phyloP scores from a whole-genome alignment of 2,329 filamentous ascomycete genomes.

The Exserohilum turcica region DNA sequence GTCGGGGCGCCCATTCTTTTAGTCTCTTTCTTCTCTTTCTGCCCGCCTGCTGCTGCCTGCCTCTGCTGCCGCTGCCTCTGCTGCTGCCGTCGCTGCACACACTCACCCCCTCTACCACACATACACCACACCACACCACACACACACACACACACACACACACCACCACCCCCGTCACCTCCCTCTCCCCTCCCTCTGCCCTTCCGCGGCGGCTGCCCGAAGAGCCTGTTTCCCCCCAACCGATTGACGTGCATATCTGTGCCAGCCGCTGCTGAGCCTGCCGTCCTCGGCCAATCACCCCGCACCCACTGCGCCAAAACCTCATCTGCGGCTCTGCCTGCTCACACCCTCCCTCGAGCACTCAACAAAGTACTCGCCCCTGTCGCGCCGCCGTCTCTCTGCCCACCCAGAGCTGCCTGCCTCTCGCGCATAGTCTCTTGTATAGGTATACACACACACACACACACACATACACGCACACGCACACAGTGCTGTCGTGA shows the following conservation, averaged over 20 bases:
- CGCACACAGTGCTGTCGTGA: conserved; percentile 26
- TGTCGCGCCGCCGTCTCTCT: conserved; percentile 34
- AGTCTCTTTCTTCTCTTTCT: conserved; percentile 20
- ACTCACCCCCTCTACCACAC: conserved; percentile 2
- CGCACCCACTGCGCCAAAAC: conserved; percentile 29
- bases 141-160: background rate
- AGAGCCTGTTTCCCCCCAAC: conserved; percentile 37
- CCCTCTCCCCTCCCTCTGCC: background rate
- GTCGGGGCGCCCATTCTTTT: conserved; percentile 22
- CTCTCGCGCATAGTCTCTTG: conserved; percentile 20
- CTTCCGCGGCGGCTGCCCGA: conserved; percentile 18
- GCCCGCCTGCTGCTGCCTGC: conserved; percentile 9
- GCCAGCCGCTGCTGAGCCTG: conserved; percentile 19
- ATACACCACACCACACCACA: background rate
- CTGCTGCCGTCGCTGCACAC: conserved; percentile 18
- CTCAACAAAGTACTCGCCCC: conserved; percentile 6
- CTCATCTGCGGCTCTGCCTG: conserved; percentile 24
- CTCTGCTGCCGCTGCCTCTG: conserved; percentile 4
- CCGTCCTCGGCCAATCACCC: conserved; percentile 19
- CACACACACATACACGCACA: too few relatives aligned
- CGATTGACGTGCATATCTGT: conserved; percentile 39
- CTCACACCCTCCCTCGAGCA: background rate
- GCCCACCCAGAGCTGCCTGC: conserved; percentile 15
- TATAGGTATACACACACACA: conserved; percentile 33
- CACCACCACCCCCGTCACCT: background rate